Evolutionary conservation across 352 stramenopile species (phyloP).

Genomic region (Phytophthora hybrid): DNA sequence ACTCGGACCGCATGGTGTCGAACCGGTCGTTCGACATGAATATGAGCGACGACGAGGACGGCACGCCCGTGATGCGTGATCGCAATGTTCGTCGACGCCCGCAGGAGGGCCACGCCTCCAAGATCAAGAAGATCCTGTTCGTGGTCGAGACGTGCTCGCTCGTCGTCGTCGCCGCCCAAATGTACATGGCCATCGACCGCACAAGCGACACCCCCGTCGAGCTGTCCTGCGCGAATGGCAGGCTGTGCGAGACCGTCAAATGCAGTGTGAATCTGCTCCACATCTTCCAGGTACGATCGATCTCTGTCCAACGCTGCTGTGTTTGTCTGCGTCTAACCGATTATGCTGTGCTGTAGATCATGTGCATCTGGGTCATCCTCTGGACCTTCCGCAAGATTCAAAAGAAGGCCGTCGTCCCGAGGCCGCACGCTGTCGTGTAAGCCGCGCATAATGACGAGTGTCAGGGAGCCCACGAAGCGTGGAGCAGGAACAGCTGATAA

Average conservation of each 20-base stretch:
- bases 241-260: conserved; percentile 55
- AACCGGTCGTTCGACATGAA: conserved; percentile 49
- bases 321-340: conserved; percentile 6
- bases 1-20: conserved; percentile 47
- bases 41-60: conserved; percentile 51
- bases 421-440: conserved; percentile 35
- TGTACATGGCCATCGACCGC: conserved; percentile 57
- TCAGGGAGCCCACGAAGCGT: not conserved
- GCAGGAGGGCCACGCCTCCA: conserved; percentile 43
- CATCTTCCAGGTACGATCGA: conserved; percentile 48
- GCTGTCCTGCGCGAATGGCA: conserved; percentile 71
- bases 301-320: not conserved
- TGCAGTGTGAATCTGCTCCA: conserved; percentile 55
- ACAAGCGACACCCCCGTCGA: conserved; percentile 45
- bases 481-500: conserved; percentile 33
- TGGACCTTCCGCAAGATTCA: conserved; percentile 54
- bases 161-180: conserved; percentile 50
- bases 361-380: conserved; percentile 46
- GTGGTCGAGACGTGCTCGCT: conserved; percentile 48
- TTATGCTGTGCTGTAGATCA: conserved; percentile 25
- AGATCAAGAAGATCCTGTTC: conserved; percentile 58
- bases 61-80: conserved; percentile 24
- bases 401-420: conserved; percentile 46
- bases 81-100: conserved; percentile 29
- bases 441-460: not conserved